These are phyloP conservation scores for Phtheirospermum japonicum DNA, from an alignment of 257 asterid genomes.

Conservation along the genomic window DNA sequence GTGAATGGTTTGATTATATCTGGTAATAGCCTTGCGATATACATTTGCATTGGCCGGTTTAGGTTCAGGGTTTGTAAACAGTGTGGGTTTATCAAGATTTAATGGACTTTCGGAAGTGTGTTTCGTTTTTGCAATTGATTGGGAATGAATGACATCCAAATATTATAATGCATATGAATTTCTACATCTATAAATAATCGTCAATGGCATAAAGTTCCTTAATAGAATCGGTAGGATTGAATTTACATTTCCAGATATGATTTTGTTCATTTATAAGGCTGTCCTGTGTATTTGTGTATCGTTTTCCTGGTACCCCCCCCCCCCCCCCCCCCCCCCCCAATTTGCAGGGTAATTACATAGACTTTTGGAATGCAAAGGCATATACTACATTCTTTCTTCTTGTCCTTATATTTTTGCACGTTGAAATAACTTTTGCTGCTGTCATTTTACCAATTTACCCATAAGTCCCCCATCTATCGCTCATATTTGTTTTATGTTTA, in stretches of 20 bases:
- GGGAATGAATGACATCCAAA: neutral
- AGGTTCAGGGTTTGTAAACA: neutral
- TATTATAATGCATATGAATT: neutral
- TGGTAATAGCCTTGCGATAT: neutral
- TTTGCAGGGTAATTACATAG: too few species aligned
- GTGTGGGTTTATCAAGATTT: conserved; percentile 14
- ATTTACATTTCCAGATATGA: conserved; percentile 1
- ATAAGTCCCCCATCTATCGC: neutral
- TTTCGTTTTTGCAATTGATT: neutral
- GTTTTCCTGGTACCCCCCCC: too few species aligned
- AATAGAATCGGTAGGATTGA: neutral
- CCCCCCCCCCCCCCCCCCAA: too few species aligned
- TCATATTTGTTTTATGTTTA: neutral
- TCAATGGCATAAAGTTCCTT: neutral
- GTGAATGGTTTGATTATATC: neutral
- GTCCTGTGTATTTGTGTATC: neutral
- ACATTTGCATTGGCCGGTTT: neutral
- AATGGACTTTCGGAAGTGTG: neutral
- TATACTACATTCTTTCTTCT: neutral
- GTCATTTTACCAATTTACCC: neutral
- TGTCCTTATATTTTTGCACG: conserved; percentile 7
- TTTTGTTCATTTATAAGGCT: neutral
- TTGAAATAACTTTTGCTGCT: neutral
- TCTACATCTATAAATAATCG: neutral
- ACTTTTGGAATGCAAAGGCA: neutral